Conservation (phyloP, 352 stramenopile species). For the Pythium rhizo-oryzae region DNA sequence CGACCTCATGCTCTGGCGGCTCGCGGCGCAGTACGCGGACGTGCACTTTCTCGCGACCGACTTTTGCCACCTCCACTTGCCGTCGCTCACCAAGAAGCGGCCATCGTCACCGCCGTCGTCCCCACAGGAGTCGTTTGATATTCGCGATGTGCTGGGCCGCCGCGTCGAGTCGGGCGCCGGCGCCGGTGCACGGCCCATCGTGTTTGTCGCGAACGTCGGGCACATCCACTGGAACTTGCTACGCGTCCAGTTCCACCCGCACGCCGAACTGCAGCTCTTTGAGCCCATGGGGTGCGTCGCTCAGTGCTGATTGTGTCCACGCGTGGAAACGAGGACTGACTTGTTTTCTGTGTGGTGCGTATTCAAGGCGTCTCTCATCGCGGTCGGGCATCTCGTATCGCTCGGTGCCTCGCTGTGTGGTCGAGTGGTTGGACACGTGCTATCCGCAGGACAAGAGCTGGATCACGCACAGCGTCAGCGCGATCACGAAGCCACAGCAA, state of each 20-base stretch:
- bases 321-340: no score
- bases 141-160: constrained; percentile 74
- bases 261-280: constrained; percentile 83
- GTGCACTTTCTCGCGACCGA: constrained; percentile 87
- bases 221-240: constrained; percentile 91
- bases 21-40: constrained; percentile 67
- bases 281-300: constrained; percentile 85
- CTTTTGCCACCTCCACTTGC: constrained; percentile 75
- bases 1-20: constrained; percentile 81
- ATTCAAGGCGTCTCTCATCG: constrained; percentile 55
- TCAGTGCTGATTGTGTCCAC: no score
- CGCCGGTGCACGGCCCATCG: constrained; percentile 46
- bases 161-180: constrained; percentile 50
- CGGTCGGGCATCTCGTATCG: constrained; percentile 68
- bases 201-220: constrained; percentile 85
- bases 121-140: constrained; percentile 13
- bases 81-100: constrained; percentile 26
- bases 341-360: no score
- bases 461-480: constrained; percentile 59
- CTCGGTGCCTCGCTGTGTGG: constrained; percentile 74
- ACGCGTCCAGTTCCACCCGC: constrained; percentile 69
- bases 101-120: constrained; percentile 14
- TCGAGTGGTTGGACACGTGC: constrained; percentile 84
- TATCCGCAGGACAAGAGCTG: constrained; percentile 69
- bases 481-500: constrained; percentile 86